A percentile compares a stretch with the other conserved stretches of the same genome.
Evolutionary conservation across 1,284 basidiomycete species (phyloP).

Genomic region (Flammula alnicola): DNA sequence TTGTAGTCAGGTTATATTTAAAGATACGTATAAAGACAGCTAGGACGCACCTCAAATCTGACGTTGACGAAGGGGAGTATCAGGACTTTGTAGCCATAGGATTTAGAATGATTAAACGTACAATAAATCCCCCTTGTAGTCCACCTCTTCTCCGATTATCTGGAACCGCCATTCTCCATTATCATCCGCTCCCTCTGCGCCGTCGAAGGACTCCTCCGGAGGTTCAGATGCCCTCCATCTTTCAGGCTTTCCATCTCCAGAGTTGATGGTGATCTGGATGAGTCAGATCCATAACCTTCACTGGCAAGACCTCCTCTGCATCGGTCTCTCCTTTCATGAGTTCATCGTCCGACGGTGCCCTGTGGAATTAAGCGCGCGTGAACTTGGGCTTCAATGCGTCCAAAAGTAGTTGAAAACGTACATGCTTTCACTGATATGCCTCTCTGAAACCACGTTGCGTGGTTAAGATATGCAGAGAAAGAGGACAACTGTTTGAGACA

Average conservation of each 20-base stretch:
- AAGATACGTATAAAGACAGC: not conserved
- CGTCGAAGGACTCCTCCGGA: conserved; percentile 29
- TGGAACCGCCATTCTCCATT: conserved; percentile 37
- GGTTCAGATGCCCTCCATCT: conserved; percentile 34
- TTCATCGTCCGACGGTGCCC: not conserved
- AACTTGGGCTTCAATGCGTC: not conserved
- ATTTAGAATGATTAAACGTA: conserved; percentile 24
- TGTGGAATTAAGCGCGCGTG: not conserved
- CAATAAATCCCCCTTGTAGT: conserved; percentile 32
- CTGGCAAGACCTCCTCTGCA: not conserved
- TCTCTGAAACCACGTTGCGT: too few species aligned
- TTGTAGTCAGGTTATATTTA: not conserved
- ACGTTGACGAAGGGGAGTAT: not conserved
- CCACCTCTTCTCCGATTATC: conserved; percentile 43
- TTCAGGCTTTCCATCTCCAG: not conserved
- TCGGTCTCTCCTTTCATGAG: not conserved
- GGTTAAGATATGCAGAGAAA: too few species aligned
- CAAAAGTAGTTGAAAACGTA: not conserved
- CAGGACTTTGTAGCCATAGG: not conserved
- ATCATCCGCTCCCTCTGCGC: conserved; percentile 33
- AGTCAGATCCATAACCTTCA: not conserved
- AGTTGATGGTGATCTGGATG: not conserved
- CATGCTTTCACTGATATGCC: not conserved
- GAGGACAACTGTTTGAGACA: too few species aligned
- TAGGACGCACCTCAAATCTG: conserved; percentile 24